Base-by-base conservation (phyloP, 179 eudicot species). In the Drosera spatulata region DNA sequence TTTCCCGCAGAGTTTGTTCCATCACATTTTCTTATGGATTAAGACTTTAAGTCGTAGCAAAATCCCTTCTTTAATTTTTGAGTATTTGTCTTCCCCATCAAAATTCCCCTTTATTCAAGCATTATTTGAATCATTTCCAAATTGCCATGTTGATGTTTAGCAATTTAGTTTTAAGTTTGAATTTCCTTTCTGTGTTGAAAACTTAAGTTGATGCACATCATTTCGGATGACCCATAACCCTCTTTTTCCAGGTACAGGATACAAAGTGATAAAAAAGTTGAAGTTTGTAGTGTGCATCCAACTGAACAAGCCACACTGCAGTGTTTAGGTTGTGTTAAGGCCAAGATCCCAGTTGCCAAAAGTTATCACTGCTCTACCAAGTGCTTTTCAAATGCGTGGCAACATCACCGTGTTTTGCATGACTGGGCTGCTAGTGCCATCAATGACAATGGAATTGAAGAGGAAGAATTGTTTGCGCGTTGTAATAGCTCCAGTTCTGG, bases 301-400 rank as follows among this genome's bases (percentile, higher is more conserved):
- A 79, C 95, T 22, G 99, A 89, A 71, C 93, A 79, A 71, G 99
- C 99, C 54, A 93, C 96, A 42, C 64, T 93, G 61, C 99, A 93
- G 77, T 93, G 99, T 75, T 61, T 89, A 67, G 99, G 96, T 48
- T 93, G 99, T 63, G 67, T 89, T 5, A 93, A 93, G 79, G 93
- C 86, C 55, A 89, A 86, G 70, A 75, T 93, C 60, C 96, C 96
- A 55, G 77, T 76, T 70, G 49, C 85, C 46, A 93, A 93, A 79
- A 93, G 99, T 66, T 93, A 89, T 67, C 99, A 93, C 70, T 93
- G 99, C 73, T 77, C 99, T 55, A 72, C 96, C 5, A 93, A 89
- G 73, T 93, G 99, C 71, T 93, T 93, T 71, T 84, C 86, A 2
- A 95, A 93, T 78, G 96, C 99, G 15, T 93, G 99, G 99, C 99